Evolutionary conservation across 192 early-diverging fungal species (phyloP).

Genomic region (Thamnidium elegans): DNA sequence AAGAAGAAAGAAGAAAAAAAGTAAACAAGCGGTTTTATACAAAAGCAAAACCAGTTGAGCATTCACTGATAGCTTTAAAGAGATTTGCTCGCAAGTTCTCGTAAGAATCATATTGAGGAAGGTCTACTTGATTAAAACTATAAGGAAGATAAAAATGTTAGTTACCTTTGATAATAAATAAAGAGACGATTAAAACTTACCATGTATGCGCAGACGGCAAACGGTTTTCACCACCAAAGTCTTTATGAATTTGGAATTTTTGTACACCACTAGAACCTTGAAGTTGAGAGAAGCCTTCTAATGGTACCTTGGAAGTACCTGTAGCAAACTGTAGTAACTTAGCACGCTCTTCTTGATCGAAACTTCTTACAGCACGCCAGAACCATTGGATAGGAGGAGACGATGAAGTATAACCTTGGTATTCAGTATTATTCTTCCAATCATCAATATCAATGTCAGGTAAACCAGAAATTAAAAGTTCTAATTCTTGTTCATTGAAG

Average conservation of each 20-base stretch:
- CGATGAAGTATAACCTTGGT: constrained; percentile 82
- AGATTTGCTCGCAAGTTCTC: constrained; percentile 80
- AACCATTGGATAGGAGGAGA: constrained; percentile 97
- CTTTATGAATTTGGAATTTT: constrained; percentile 99
- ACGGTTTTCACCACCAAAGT: constrained; percentile 80
- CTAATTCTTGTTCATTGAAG: constrained; percentile 98
- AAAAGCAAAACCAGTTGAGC: constrained; percentile 90
- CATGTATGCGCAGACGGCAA: constrained; percentile 97
- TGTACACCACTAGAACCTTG: constrained; percentile 94
- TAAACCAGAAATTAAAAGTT: constrained; percentile 95
- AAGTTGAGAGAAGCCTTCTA: constrained; percentile 89
- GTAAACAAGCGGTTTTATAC: constrained; percentile 41
- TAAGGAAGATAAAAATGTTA: constrained; percentile 8
- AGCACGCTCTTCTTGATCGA: constrained; percentile 96
- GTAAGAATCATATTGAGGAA: constrained; percentile 91
- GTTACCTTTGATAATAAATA: not conserved
- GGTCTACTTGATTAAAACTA: constrained; percentile 97
- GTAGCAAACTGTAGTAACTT: constrained; percentile 98
- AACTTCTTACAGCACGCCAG: constrained; percentile 96
- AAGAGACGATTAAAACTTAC: constrained; percentile 44
- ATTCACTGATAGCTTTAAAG: constrained; percentile 87
- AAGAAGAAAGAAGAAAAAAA: too few species aligned
- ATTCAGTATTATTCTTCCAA: constrained; percentile 98
- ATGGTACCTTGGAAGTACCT: constrained; percentile 96
- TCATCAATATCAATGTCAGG: constrained; percentile 99